Base-by-base conservation (phyloP, 306 rosid genomes). In the Pyrus betulifolia region DNA sequence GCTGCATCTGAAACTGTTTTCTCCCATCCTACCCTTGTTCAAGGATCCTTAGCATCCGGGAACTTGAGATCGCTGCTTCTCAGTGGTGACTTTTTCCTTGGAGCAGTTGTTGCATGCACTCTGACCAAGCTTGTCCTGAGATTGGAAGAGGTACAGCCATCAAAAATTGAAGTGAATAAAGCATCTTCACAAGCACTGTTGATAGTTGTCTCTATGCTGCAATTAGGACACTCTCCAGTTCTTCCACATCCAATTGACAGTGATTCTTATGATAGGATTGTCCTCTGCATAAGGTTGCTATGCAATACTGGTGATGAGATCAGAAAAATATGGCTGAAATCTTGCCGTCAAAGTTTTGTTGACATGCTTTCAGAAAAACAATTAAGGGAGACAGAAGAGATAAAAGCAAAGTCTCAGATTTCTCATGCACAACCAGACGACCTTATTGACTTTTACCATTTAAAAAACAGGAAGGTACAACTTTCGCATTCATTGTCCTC, bases 381-480 rank as follows among this genome's bases (percentile, higher is more conserved):
- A 84, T 72, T 11, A 28, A 85, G 88, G 31, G 92, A 90, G 78
- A 86, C 88, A 2, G 89, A 86, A 74, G 96, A 90, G 71, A 78
- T 80, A 69, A 88, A 82, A 76, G 89, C 92, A 1, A 88, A 83
- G 88, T 87, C 92, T 44, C 91, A 85, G 71, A 86, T 86, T 55
- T 83, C 89, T 57, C 75, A 86, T 82, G 91, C 92, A 25, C 96
- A 90, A 76, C 96, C 93, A 3, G 96, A 90, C 45, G 96, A 90
- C 78, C 96, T 90, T 46, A 90, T 90, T 79, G 96, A 90, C 55
- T 90, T 90, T 70, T 88, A 88, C 84, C 96, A 90, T 85, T 70
- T 90, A 83, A 90, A 90, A 86, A 88, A 93, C 87, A 86, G 91
- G 85, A 90, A 90, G 92, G 96, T 90, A 83, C 18, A 51, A 17